These are phyloP conservation scores for Suhomyces terraborum DNA, from an alignment of 1,139 yeast species.

Conservation along the genomic window DNA sequence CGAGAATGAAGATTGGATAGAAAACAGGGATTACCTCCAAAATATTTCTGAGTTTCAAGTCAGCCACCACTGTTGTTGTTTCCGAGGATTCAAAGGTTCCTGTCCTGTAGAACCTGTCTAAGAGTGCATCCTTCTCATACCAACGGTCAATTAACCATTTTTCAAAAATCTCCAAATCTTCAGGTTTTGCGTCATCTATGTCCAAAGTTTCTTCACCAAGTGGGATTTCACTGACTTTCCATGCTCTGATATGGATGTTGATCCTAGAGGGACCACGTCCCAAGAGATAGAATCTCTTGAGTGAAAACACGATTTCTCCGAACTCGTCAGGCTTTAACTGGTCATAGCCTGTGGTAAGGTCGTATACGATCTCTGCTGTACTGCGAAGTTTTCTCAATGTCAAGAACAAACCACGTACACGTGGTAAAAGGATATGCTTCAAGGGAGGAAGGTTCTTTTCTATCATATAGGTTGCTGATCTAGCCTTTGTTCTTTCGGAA, in stretches of 20 bases:
- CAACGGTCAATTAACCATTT: slow-evolving; percentile 77
- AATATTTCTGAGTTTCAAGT: slow-evolving; percentile 17
- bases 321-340: slow-evolving; percentile 63
- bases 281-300: slow-evolving; percentile 60
- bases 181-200: slow-evolving; percentile 47
- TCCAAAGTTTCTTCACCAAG: slow-evolving; percentile 51
- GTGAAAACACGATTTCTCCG: slow-evolving; percentile 78
- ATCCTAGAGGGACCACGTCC: slow-evolving; percentile 74
- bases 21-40: slow-evolving; percentile 22
- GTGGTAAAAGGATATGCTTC: slow-evolving; percentile 73
- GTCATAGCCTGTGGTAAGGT: slow-evolving; percentile 79
- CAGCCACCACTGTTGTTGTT: slow-evolving; percentile 15
- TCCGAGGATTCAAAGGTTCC: slow-evolving; percentile 53
- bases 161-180: slow-evolving; percentile 54
- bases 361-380: slow-evolving; percentile 73
- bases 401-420: slow-evolving; percentile 75
- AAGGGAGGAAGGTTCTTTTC: slow-evolving; percentile 50
- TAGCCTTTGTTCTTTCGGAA: slow-evolving; percentile 61
- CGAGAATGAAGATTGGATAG: slow-evolving; percentile 15
- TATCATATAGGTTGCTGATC: slow-evolving; percentile 58
- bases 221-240: slow-evolving; percentile 65
- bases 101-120: slow-evolving; percentile 58
- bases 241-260: slow-evolving; percentile 63
- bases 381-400: slow-evolving; percentile 58
- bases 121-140: slow-evolving; percentile 72